Evolutionary conservation across 352 stramenopile species (phyloP), one percentile per base, ranked within the genome.

Genomic region (Phytophthora pisi): DNA sequence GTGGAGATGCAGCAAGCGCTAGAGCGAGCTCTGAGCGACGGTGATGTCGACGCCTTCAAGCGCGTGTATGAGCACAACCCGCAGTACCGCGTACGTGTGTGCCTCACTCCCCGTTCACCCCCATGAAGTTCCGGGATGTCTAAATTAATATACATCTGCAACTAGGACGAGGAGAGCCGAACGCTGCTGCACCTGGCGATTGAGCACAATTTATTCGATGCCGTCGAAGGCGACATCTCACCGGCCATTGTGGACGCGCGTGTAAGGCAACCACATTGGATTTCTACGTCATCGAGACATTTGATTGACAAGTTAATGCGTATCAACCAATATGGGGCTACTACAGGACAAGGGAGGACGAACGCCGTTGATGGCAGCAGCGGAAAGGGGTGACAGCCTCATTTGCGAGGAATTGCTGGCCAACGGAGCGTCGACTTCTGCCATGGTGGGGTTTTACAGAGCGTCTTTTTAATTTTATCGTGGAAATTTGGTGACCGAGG

Each of bases 301-400:
- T 28, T 40, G 11, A 42, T 60, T 51, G 20, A 34, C 28, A 51
- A 43, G 6, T 62, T 38, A 15, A 20, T 70, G 45, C 4, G 7
- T 11, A 9, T 59, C 43, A 47, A 18, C 40, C 40, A 18, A 9
- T 47, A 16, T n/a, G 5, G n/a, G 40, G 18, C 40, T 23, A 50
- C 13, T 50, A 34, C 30, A 79, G 68, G 72, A 79, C 36, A 70
- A 77, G 46, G 57, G 68, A 20, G 68, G 72, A 49, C 24, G 60
- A 23, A 79, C 68, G 2, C 72, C 72, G 34, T 66, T 79, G 42
- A 79, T 79, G 72, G 52, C 71, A 23, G 72, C 72, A 15, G 72
- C 72, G 3, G 68, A 72, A 40, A 34, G 56, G 36, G 72, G 72
- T n/a, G 64, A 66, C 31, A 76, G 68, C 52, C 60, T 77, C n/a